A percentile compares a stretch with the other conserved stretches of the same genome.
These are phyloP conservation scores for Fusarium humuli DNA, from an alignment of 2,329 filamentous ascomycete species.

Conservation along the genomic window DNA sequence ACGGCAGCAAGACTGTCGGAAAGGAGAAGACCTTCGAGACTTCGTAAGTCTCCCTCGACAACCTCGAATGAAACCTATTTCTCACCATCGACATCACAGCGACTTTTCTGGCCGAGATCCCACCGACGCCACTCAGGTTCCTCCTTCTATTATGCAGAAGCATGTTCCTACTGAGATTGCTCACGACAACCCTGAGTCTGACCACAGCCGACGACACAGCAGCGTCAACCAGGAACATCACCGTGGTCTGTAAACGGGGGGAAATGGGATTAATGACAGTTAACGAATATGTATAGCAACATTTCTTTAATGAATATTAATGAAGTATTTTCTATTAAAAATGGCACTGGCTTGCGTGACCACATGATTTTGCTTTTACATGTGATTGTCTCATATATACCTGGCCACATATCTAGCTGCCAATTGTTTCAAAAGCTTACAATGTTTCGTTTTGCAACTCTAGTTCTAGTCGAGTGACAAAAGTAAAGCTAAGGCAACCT, in stretches of 20 bases:
- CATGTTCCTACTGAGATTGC: constrained; percentile 59
- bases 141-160: constrained; percentile 64
- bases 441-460: not conserved
- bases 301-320: constrained; percentile 31
- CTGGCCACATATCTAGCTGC: not conserved
- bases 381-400: not conserved
- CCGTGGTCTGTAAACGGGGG: constrained; percentile 56
- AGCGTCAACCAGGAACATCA: constrained; percentile 62
- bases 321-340: constrained; percentile 14
- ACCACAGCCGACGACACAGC: constrained; percentile 61
- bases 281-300: constrained; percentile 39
- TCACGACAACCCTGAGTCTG: constrained; percentile 58
- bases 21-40: constrained; percentile 61
- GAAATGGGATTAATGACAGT: constrained; percentile 10
- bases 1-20: constrained; percentile 59
- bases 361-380: not conserved
- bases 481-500: not conserved
- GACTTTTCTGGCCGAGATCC: constrained; percentile 56
- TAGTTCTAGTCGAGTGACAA: not conserved
- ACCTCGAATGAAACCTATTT: constrained; percentile 6
- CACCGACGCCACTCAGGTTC: constrained; percentile 67
- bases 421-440: not conserved
- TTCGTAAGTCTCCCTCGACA: constrained; percentile 50
- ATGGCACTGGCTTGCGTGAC: not conserved
- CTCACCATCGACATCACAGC: constrained; percentile 32